Base-by-base conservation (phyloP, 169 alveolate genomes). In the Eimeria maxima region DNA sequence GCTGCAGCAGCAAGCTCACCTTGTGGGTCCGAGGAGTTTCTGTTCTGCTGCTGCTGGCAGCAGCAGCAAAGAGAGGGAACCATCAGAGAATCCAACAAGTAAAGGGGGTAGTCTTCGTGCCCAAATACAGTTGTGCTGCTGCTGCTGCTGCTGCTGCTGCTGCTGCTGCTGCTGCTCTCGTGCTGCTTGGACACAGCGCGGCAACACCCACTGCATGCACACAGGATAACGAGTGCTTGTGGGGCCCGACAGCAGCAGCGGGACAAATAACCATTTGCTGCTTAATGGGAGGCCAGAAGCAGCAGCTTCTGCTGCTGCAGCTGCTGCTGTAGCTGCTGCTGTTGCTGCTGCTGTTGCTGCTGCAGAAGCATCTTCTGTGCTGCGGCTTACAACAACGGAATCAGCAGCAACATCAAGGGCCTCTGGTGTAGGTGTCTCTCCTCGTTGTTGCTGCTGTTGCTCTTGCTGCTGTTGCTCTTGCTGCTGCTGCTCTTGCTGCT, bases 201-300 rank as follows among this genome's bases (percentile, higher is more conserved):
- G 90, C 69, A 45, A 71, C 69, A 80, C 90, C 90, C 65, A 80
- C 90, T 80, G 90, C 90, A 80, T 80, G 71, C 90, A 27, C 16
- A 80, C 47, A 20, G 90, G 90, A 18, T 24, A 45, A 24, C 50
- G 45, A 10, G 45, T 20, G 27, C 90, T 50, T 33, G 50, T 80
- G 45, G 18, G 45, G 69, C 55, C 22, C 50, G 69, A 27, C 4
- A 71, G 45, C 50, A 47, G 71, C 71, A 47, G 44, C 33, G 90
- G 69, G 33, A 80, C 6, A 47, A 13, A 80, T 7, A n/a, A n/a
- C 90, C 90, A 80, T 11, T 33, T 80, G 90, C 90, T 80, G 90
- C 90, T 80, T 22, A 80, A 4, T 20, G 90, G 90, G 24, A 80
- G 90, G 71, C 90, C 69, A 14, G 90, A 57, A 80, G 71, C 69